Conservation (phyloP, 177 flowering plant species). For the Tripterygium wilfordii region DNA sequence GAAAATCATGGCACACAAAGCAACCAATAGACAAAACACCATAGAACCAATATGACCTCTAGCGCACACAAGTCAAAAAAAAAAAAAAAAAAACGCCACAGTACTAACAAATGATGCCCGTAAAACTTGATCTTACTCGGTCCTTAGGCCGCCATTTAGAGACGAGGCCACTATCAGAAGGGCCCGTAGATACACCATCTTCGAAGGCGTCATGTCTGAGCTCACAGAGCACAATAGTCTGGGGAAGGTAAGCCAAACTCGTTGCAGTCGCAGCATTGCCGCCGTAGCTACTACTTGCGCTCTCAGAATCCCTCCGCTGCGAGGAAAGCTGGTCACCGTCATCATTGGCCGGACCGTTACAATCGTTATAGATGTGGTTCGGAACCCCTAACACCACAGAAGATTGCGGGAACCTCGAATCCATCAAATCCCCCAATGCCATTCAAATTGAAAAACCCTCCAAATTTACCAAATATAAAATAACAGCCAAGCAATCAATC, state of each 20-base stretch:
- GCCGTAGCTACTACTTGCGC: slow-evolving; percentile 45
- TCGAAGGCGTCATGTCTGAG: slow-evolving; percentile 79
- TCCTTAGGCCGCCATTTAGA: slow-evolving; percentile 92
- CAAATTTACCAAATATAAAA: slow-evolving; percentile 1
- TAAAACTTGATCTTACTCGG: slow-evolving; percentile 43
- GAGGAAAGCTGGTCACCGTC: slow-evolving; percentile 14
- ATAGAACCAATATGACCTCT: too few species aligned
- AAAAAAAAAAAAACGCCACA: background rate
- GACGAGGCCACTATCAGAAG: slow-evolving; percentile 67
- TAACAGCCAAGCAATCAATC: slow-evolving; percentile 6
- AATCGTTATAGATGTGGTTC: too few species aligned
- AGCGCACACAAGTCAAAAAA: background rate
- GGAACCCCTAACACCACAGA: slow-evolving; percentile 37
- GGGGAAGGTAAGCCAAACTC: slow-evolving; percentile 80
- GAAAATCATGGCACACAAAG: too few species aligned
- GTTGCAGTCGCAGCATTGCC: slow-evolving; percentile 30
- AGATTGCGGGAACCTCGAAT: slow-evolving; percentile 65
- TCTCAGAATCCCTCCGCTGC: slow-evolving; percentile 46
- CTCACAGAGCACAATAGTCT: slow-evolving; percentile 66
- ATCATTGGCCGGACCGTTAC: too few species aligned
- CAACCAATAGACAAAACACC: too few species aligned
- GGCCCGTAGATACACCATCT: slow-evolving; percentile 53
- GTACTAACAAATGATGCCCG: background rate
- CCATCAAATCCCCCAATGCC: slow-evolving; percentile 99
- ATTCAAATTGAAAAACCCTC: slow-evolving; percentile 41